Evolutionary conservation across 305 asterid genomes (phyloP), one percentile per base, ranked within the genome.

Genomic region (Withania somnifera): DNA sequence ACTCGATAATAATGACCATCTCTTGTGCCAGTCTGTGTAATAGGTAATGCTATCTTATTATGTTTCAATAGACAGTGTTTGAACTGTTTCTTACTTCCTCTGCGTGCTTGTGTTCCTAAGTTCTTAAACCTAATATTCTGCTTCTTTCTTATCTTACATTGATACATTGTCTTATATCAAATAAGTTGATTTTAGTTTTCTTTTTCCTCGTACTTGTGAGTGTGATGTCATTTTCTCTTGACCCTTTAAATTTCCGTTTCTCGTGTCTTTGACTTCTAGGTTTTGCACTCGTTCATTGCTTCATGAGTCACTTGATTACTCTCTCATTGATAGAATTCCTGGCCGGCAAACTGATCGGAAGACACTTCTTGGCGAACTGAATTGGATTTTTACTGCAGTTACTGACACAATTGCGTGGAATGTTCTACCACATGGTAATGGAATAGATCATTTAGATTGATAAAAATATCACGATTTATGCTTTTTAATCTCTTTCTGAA

Each of bases 331-430:
- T 89, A 90, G 88, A 88, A 94, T 96, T 88, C 99, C 99, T 84
- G 98, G 99, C 75, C 98, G 99, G 84, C 99, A 95, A 89, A 95
- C 98, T 83, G 99, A 97, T 89, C 90, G 99, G 83, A 97, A 95
- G 90, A 97, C 98, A 76, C 99, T 95, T 86, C 98, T 97, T 51
- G 99, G 99, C 81, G 99, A 97, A 88, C 83, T 97, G 91, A 97
- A 97, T 89, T 97, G 99, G 99, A 97, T 94, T 86, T 97, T 97
- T 90, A 97, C 98, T 34, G 99, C 99, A 78, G 98, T 97, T 38
- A 97, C 99, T 19, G 98, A 95, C 89, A 97, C 99, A 80, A 97
- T 97, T 82, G 99, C 99, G 84, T 97, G 99, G 99, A 97, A 97
- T 90, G 98, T 97, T 82, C 98, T 97, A 50, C 98, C 99, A 7